Percentiles rank a stretch among this genome's conserved stretches.
Conservation (phyloP, 2,329 filamentous ascomycete genomes). For the Diaporthe ilicicola region DNA sequence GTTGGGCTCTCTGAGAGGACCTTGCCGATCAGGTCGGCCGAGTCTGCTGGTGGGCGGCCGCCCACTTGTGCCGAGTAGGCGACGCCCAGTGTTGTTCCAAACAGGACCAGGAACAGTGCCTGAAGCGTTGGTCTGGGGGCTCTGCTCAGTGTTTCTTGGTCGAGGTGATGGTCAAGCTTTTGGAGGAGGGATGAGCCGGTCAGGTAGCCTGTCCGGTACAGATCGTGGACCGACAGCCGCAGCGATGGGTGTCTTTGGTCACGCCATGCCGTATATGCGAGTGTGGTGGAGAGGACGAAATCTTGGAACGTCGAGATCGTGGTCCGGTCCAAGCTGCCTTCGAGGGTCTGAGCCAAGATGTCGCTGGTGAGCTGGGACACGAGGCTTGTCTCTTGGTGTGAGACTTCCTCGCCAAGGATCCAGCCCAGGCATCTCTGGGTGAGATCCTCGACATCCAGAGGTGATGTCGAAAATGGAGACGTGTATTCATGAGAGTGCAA, state of each 20-base stretch:
- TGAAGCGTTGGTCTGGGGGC: neutral
- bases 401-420: neutral
- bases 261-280: conserved; percentile 18
- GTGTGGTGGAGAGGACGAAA: conserved; percentile 11
- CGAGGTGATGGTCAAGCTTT: neutral
- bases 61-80: neutral
- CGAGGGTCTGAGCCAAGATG: neutral
- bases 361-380: conserved; percentile 15
- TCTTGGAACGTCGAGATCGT: neutral
- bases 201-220: neutral
- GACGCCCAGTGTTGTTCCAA: conserved; percentile 15
- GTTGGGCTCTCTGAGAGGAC: neutral
- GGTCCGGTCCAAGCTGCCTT: neutral
- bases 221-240: neutral
- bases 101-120: conserved; percentile 3
- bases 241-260: neutral
- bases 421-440: conserved; percentile 10
- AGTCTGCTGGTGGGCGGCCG: neutral
- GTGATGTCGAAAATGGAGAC: neutral
- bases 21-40: neutral
- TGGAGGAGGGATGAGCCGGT: conserved; percentile 20
- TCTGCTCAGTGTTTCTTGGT: neutral
- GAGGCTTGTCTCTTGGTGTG: neutral
- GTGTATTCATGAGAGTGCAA: neutral
- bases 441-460: neutral